A percentile compares a stretch with the other conserved stretches of the same genome.
Evolutionary conservation across 805 yeast species (phyloP).

Genomic region (Saccharomycopsis microspora): DNA sequence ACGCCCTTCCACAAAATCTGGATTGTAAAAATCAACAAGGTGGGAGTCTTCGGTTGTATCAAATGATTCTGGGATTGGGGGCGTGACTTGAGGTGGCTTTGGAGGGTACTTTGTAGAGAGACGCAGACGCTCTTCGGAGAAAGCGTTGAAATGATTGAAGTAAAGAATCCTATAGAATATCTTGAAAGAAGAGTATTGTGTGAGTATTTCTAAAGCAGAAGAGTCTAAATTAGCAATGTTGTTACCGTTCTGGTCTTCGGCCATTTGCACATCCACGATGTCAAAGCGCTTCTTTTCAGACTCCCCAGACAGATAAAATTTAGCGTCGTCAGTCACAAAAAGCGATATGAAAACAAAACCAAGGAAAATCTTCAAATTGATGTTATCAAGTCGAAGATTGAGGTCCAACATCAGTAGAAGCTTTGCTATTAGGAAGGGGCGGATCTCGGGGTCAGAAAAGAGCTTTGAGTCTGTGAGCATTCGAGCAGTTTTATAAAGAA

Average conservation of each 20-base stretch:
- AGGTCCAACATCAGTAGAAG: constrained; percentile 14
- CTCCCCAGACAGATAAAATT: background rate
- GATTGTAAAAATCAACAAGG: background rate
- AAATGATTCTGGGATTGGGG: background rate
- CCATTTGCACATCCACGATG: constrained; percentile 8
- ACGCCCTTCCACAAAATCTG: background rate
- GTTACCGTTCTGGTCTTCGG: constrained; percentile 15
- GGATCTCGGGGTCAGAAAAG: constrained; percentile 3
- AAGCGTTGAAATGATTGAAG: constrained; percentile 11
- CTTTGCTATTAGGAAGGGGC: constrained; percentile 11
- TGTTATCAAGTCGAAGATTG: constrained; percentile 12
- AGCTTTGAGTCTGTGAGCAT: constrained; percentile 7
- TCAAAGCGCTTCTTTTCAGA: constrained; percentile 1
- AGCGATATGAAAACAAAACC: constrained; percentile 14
- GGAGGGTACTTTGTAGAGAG: background rate
- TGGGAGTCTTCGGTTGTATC: background rate
- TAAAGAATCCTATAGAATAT: constrained; percentile 16
- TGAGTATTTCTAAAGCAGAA: constrained; percentile 9
- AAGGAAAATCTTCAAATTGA: constrained; percentile 14
- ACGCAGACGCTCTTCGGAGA: background rate
- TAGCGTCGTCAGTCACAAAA: constrained; percentile 1
- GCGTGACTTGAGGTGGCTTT: background rate
- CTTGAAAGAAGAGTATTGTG: constrained; percentile 11
- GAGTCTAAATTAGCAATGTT: constrained; percentile 6
- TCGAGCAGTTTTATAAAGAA: constrained; percentile 9